A percentile compares a stretch with the other conserved stretches of the same genome.
Evolutionary conservation across 352 stramenopile genomes (phyloP).

Genomic region (Peronosclerospora sorghi): DNA sequence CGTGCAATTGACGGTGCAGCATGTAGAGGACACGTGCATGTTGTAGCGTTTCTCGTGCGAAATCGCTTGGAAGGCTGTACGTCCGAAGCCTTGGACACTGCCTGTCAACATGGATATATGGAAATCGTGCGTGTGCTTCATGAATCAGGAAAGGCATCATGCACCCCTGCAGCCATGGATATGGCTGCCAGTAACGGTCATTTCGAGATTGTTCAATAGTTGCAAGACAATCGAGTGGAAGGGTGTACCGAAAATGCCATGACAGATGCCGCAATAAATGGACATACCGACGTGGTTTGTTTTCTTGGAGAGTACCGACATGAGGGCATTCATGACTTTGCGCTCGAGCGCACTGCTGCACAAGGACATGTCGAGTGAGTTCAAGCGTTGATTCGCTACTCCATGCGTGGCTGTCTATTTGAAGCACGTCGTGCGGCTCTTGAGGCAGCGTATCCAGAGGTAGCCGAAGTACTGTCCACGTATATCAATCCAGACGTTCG

Average conservation of each 20-base stretch:
- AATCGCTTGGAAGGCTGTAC: constrained; percentile 24
- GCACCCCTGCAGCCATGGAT: constrained; percentile 26
- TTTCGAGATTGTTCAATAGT: constrained; percentile 21
- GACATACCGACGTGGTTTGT: constrained; percentile 14
- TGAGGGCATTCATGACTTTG: constrained; percentile 20
- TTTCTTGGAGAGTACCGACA: constrained; percentile 25
- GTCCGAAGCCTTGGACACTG: constrained; percentile 18
- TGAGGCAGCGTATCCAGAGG: constrained; percentile 15
- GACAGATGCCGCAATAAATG: constrained; percentile 22
- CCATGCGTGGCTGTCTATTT: constrained; percentile 25
- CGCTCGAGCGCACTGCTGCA: constrained; percentile 18
- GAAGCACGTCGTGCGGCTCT: constrained; percentile 19
- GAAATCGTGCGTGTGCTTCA: constrained; percentile 19
- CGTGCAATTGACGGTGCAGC: constrained; percentile 23
- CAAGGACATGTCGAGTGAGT: constrained; percentile 17
- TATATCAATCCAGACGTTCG: constrained; percentile 23
- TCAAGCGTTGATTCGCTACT: constrained; percentile 21
- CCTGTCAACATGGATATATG: constrained; percentile 21
- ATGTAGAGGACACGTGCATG: constrained; percentile 21
- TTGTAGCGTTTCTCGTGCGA: constrained; percentile 22
- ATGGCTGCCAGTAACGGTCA: constrained; percentile 17
- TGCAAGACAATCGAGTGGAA: constrained; percentile 24
- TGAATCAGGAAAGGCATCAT: constrained; percentile 6
- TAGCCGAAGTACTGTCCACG: constrained; percentile 14
- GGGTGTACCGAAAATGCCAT: constrained; percentile 28